These are phyloP conservation scores for Penicillium parvum DNA, from an alignment of 495 filamentous ascomycete species.

Conservation along the genomic window DNA sequence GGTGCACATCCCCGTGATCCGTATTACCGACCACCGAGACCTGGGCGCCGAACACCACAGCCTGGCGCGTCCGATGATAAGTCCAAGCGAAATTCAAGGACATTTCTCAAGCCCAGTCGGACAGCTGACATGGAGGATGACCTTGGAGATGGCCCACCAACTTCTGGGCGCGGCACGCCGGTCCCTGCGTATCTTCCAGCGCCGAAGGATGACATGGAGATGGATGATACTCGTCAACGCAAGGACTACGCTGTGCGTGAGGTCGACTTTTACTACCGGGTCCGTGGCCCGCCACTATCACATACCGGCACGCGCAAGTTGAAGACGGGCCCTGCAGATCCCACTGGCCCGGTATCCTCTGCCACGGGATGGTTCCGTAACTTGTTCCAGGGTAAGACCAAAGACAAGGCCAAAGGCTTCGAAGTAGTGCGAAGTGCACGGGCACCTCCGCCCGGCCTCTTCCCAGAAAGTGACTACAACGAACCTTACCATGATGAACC, in stretches of 20 bases:
- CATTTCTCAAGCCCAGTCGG: slow-evolving; percentile 38
- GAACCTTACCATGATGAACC: slow-evolving; percentile 59
- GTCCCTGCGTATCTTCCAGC: slow-evolving; percentile 48
- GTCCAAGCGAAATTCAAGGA: slow-evolving; percentile 31
- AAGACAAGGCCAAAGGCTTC: slow-evolving; percentile 89
- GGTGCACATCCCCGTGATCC: slow-evolving; percentile 54
- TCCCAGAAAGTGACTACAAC: slow-evolving; percentile 42
- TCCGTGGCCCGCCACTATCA: slow-evolving; percentile 83
- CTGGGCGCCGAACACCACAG: slow-evolving; percentile 58
- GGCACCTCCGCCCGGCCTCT: slow-evolving; percentile 47
- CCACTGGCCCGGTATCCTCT: slow-evolving; percentile 80
- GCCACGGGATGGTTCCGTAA: slow-evolving; percentile 84
- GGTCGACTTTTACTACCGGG: slow-evolving; percentile 91
- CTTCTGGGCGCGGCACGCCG: slow-evolving; percentile 50
- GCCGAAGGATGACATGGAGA: slow-evolving; percentile 52
- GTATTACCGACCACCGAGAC: slow-evolving; percentile 80
- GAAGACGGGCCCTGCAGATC: slow-evolving; percentile 92
- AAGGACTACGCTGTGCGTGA: slow-evolving; percentile 90
- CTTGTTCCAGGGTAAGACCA: slow-evolving; percentile 74
- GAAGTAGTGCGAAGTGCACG: slow-evolving; percentile 88
- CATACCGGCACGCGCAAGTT: slow-evolving; percentile 74
- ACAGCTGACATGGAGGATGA: slow-evolving; percentile 35
- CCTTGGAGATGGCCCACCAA: slow-evolving; percentile 43
- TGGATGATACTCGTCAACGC: slow-evolving; percentile 46
- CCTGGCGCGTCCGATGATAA: slow-evolving; percentile 35